phyloP scores from a whole-genome alignment of 345 rosid species.

The Litchi chinensis region DNA sequence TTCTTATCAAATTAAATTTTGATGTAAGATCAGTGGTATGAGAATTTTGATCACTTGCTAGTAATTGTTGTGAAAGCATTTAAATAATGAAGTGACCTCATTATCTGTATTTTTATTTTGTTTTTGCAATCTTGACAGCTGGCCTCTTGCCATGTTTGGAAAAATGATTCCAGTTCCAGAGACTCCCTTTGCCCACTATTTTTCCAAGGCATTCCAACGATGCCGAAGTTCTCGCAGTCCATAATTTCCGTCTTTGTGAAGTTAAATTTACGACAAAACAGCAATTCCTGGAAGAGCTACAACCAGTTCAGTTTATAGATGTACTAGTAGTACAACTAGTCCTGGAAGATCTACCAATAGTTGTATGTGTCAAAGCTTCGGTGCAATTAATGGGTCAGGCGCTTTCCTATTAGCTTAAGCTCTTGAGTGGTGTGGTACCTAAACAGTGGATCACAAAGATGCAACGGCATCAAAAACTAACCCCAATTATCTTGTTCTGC shows the following conservation, averaged over 20 bases:
- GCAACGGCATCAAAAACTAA: not conserved
- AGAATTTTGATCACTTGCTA: not conserved
- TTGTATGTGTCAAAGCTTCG: not conserved
- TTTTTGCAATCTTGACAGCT: slow-evolving; percentile 47
- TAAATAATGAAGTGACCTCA: not conserved
- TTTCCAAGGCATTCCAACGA: slow-evolving; percentile 49
- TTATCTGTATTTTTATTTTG: not conserved
- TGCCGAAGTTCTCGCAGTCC: slow-evolving; percentile 33
- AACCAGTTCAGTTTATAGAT: not conserved
- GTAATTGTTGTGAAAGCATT: not conserved
- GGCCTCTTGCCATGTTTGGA: slow-evolving; percentile 90
- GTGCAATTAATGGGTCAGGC: not conserved
- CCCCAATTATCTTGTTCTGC: not conserved
- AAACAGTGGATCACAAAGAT: not conserved
- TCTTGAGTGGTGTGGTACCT: not conserved
- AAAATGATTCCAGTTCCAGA: slow-evolving; percentile 83
- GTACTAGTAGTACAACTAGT: no score
- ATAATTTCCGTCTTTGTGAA: slow-evolving; percentile 15
- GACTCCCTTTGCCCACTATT: slow-evolving; percentile 57
- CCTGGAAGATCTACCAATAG: not conserved
- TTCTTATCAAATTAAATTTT: not conserved
- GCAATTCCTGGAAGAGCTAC: not conserved
- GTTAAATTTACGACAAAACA: not conserved
- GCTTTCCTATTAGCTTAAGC: not conserved
- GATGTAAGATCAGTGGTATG: not conserved